These are phyloP conservation scores for Corniculantispora saksenae DNA, from an alignment of 2,329 filamentous ascomycete genomes.

Conservation along the genomic window DNA sequence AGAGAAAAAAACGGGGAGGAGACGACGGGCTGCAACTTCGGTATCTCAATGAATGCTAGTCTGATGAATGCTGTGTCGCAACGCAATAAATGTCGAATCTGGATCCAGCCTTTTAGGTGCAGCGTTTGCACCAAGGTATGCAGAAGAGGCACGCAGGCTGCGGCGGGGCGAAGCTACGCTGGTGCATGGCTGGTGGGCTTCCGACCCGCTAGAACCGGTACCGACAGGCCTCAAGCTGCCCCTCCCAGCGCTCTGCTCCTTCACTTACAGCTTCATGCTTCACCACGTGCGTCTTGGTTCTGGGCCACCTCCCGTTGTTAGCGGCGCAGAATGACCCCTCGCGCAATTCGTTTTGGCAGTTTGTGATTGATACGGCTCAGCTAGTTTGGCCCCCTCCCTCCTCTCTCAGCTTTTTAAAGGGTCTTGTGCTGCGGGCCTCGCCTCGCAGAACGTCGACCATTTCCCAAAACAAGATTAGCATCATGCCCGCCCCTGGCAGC, in stretches of 20 bases:
- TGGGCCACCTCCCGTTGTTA: background rate
- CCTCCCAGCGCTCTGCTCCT: background rate
- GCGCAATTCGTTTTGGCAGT: background rate
- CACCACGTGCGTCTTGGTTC: slow-evolving; percentile 3
- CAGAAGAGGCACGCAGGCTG: background rate
- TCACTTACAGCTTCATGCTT: slow-evolving; percentile 10
- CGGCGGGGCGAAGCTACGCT: background rate
- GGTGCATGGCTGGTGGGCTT: background rate
- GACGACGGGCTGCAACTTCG: background rate
- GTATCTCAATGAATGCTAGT: slow-evolving; percentile 17
- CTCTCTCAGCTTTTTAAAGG: background rate
- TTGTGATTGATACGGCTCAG: background rate
- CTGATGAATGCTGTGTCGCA: background rate
- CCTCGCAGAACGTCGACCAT: background rate
- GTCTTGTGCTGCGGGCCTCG: background rate
- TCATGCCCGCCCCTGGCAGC: slow-evolving; percentile 8
- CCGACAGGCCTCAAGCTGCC: background rate
- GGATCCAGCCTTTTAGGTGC: background rate
- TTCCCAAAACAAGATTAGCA: slow-evolving; percentile 8
- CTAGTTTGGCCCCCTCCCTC: background rate
- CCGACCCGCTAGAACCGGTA: slow-evolving; percentile 5
- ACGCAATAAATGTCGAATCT: slow-evolving; percentile 1
- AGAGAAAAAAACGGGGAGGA: background rate
- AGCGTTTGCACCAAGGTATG: background rate
- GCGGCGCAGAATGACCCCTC: background rate